phyloP scores from a whole-genome alignment of 495 filamentous ascomycete species.

The Podospora pseudopauciseta region DNA sequence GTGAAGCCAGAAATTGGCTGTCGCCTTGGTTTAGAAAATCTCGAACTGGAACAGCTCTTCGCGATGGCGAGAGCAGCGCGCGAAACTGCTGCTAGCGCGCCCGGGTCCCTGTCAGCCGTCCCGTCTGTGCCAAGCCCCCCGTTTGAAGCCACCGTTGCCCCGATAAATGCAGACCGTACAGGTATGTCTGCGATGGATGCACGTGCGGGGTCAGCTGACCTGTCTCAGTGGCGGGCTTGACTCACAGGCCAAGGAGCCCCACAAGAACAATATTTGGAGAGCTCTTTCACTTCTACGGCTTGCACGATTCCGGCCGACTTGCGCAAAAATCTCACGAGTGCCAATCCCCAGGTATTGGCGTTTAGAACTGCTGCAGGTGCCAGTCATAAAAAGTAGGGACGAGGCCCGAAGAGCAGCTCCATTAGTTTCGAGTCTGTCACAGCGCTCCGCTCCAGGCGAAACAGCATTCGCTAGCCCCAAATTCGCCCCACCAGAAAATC shows the following conservation, averaged over 20 bases:
- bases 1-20: conserved; percentile 30
- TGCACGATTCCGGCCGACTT: neutral
- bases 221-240: neutral
- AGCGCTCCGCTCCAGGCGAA: neutral
- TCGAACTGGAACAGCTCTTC: conserved; percentile 15
- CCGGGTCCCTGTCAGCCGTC: conserved; percentile 5
- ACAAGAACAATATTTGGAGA: conserved; percentile 6
- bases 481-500: conserved; percentile 37
- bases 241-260: neutral
- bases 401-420: conserved; percentile 1
- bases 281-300: neutral
- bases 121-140: conserved; percentile 2
- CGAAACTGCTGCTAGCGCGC: conserved; percentile 25
- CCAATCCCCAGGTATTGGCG: neutral
- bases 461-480: conserved; percentile 31
- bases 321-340: neutral
- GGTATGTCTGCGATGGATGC: neutral
- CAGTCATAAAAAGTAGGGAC: conserved; percentile 1
- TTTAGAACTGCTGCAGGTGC: neutral
- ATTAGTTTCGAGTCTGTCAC: conserved; percentile 4
- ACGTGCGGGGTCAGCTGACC: conserved; percentile 2
- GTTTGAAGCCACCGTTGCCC: neutral
- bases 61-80: conserved; percentile 22
- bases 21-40: conserved; percentile 28
- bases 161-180: neutral